Percentiles rank a stretch among this genome's conserved stretches.
Conservation (phyloP, 2,329 filamentous ascomycete species). For the Xylariales sp. region DNA sequence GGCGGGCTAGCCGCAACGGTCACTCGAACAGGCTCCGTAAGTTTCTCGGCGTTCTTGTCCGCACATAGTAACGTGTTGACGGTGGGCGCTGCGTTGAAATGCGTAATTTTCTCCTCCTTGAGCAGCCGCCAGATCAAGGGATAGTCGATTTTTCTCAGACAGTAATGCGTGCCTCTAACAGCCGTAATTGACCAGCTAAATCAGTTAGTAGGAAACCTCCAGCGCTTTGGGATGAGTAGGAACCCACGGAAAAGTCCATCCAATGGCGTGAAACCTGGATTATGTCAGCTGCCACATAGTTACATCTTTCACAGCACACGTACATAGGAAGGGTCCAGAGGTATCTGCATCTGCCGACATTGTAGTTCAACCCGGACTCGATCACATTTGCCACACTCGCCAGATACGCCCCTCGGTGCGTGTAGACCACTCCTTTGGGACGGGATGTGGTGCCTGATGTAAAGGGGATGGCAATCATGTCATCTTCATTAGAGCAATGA, state of each 20-base stretch:
- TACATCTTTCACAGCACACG: constrained; percentile 30
- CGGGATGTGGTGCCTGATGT: constrained; percentile 88
- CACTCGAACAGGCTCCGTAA: constrained; percentile 71
- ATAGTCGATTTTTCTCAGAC: constrained; percentile 92
- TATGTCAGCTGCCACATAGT: constrained; percentile 7
- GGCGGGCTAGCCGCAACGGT: constrained; percentile 92
- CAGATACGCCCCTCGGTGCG: constrained; percentile 81
- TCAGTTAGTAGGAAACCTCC: neutral
- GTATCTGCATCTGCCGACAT: constrained; percentile 68
- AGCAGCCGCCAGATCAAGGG: constrained; percentile 85
- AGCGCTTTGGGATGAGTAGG: neutral
- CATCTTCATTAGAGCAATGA: constrained; percentile 70
- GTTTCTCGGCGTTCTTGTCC: constrained; percentile 64
- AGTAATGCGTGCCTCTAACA: constrained; percentile 91
- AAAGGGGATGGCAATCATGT: constrained; percentile 81
- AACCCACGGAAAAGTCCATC: constrained; percentile 72
- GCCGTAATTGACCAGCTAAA: constrained; percentile 77
- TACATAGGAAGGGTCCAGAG: constrained; percentile 93
- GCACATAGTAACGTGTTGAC: constrained; percentile 92
- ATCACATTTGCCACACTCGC: constrained; percentile 81
- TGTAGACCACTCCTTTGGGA: constrained; percentile 91
- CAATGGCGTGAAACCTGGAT: constrained; percentile 58
- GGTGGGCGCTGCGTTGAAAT: constrained; percentile 93
- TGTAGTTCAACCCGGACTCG: constrained; percentile 77
- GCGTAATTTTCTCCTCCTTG: constrained; percentile 81